Percentiles rank a stretch among this genome's conserved stretches.
These are phyloP conservation scores for Hypericum perforatum DNA, from an alignment of 345 rosid species.

Conservation along the genomic window DNA sequence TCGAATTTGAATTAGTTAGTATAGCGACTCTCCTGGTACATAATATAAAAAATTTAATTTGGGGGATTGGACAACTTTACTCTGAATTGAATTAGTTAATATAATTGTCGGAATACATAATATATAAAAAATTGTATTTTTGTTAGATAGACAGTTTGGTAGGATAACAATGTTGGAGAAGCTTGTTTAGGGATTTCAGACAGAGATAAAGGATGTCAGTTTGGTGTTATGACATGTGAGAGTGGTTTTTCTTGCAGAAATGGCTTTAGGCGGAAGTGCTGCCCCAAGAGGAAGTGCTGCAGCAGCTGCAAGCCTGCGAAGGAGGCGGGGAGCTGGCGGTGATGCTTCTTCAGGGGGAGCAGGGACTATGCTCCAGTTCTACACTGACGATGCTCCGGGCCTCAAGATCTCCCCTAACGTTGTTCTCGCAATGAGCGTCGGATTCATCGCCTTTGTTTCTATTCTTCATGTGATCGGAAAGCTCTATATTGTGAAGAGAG, in stretches of 20 bases:
- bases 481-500: slow-evolving; percentile 44
- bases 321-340: slow-evolving; percentile 59
- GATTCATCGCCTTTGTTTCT: slow-evolving; percentile 86
- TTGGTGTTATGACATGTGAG: too few species aligned
- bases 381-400: slow-evolving; percentile 83
- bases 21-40: too few species aligned
- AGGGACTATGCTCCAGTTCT: slow-evolving; percentile 84
- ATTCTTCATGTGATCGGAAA: slow-evolving; percentile 80
- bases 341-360: slow-evolving; percentile 11
- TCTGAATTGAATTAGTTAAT: too few species aligned
- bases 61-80: too few species aligned
- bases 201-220: too few species aligned
- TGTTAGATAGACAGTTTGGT: too few species aligned
- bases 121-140: too few species aligned
- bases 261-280: slow-evolving; percentile 62
- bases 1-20: too few species aligned
- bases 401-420: slow-evolving; percentile 83
- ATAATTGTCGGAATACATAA: too few species aligned
- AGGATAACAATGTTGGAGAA: too few species aligned
- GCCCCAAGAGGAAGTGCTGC: slow-evolving; percentile 88
- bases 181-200: too few species aligned
- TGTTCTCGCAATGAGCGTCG: slow-evolving; percentile 81
- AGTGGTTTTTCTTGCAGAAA: slow-evolving; percentile 18
- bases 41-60: too few species aligned
- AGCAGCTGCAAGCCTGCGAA: slow-evolving; percentile 68